These are phyloP conservation scores for Claviceps pazoutovae DNA, from an alignment of 2,329 filamentous ascomycete genomes.

Conservation along the genomic window DNA sequence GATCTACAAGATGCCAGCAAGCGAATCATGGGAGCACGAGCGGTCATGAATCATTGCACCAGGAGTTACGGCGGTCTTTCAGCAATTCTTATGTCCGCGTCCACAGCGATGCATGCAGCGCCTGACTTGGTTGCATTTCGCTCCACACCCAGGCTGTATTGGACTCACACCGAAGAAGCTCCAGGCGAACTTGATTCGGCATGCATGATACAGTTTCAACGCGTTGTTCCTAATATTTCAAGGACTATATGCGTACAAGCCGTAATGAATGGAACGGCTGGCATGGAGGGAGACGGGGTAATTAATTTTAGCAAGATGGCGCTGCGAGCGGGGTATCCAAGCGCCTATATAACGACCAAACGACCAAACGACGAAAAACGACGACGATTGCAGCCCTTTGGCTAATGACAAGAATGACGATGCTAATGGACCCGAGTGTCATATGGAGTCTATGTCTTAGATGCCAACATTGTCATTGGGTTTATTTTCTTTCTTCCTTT, in stretches of 20 bases:
- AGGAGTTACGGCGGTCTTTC: constrained; percentile 6
- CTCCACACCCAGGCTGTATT: not conserved
- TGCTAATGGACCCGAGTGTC: not conserved
- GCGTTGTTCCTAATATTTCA: too few species aligned
- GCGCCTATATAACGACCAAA: not conserved
- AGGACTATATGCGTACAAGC: not conserved
- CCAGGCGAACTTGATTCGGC: not conserved
- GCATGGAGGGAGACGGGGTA: not conserved
- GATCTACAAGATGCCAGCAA: constrained; percentile 8
- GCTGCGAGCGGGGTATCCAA: not conserved
- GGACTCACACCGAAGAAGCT: not conserved
- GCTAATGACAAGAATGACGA: not conserved
- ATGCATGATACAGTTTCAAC: not conserved
- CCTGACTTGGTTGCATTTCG: not conserved
- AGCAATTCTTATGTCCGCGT: not conserved
- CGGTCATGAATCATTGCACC: constrained; percentile 9
- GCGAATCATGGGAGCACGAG: constrained; percentile 7
- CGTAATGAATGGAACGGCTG: not conserved
- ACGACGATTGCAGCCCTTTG: not conserved
- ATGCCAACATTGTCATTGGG: not conserved
- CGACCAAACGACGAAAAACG: not conserved
- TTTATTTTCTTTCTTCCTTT: not conserved
- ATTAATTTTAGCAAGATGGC: not conserved
- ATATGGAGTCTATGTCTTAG: not conserved
- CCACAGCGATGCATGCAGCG: not conserved